Evolutionary conservation across 805 yeast genomes (phyloP).

Genomic region (Starmerella davenportii): DNA sequence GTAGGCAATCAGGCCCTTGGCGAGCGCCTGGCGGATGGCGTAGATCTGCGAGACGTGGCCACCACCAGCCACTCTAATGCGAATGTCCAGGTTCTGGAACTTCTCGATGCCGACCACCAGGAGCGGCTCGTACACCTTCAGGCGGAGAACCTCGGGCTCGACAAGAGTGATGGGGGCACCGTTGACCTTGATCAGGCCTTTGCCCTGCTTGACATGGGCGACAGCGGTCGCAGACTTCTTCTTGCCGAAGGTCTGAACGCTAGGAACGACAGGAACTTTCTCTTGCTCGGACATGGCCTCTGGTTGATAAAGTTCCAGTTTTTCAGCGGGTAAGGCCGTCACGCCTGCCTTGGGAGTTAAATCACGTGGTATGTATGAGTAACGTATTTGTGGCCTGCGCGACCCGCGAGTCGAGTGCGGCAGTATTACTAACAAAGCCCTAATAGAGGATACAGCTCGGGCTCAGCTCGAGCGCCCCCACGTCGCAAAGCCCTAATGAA

Average conservation of each 20-base stretch:
- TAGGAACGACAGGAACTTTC: constrained; percentile 11
- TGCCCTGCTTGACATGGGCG: constrained; percentile 98
- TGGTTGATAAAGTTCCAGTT: constrained; percentile 4
- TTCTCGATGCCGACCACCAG: constrained; percentile 96
- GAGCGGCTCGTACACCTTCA: constrained; percentile 99
- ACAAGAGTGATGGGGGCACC: constrained; percentile 98
- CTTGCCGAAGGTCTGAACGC: constrained; percentile 89
- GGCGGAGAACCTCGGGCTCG: constrained; percentile 96
- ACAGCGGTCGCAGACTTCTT: constrained; percentile 99
- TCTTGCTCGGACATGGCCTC: constrained; percentile 10
- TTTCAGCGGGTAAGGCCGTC: not conserved
- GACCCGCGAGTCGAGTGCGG: too few relatives aligned
- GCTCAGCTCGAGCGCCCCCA: too few relatives aligned
- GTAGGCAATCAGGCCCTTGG: constrained; percentile 98
- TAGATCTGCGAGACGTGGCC: constrained; percentile 99
- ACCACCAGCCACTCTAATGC: constrained; percentile 99
- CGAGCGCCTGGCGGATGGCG: constrained; percentile 99
- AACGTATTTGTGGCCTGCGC: too few relatives aligned
- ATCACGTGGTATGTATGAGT: not conserved
- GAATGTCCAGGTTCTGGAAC: constrained; percentile 94
- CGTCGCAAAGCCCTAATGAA: not conserved
- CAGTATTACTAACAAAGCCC: too few relatives aligned
- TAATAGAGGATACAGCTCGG: too few relatives aligned
- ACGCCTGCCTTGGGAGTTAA: not conserved
- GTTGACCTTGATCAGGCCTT: constrained; percentile 97